These are phyloP conservation scores for Citrus inodora DNA, from an alignment of 345 rosid species.

Conservation along the genomic window DNA sequence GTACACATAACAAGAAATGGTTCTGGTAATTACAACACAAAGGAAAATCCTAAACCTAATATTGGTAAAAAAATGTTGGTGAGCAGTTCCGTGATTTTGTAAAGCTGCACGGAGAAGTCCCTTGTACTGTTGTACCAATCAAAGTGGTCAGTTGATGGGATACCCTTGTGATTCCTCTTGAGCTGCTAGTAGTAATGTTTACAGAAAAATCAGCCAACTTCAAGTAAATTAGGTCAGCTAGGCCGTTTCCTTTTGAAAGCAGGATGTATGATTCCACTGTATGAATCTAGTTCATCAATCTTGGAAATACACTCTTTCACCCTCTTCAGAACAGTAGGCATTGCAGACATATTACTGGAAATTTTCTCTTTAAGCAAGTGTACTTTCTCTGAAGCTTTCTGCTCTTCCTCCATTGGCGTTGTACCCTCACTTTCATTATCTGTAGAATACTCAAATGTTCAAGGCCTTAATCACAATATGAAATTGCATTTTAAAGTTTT, in stretches of 20 bases:
- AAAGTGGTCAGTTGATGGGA: background rate
- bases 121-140: conserved; percentile 14
- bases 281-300: conserved; percentile 48
- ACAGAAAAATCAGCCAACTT: background rate
- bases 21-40: conserved; percentile 11
- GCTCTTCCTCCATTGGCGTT: conserved; percentile 25
- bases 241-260: conserved; percentile 37
- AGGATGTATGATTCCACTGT: conserved; percentile 46
- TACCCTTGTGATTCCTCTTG: background rate
- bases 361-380: conserved; percentile 44
- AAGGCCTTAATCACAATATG: background rate
- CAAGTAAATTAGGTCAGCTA: conserved; percentile 16
- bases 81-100: background rate
- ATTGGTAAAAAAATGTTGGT: background rate
- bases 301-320: conserved; percentile 51
- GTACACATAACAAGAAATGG: conserved; percentile 12
- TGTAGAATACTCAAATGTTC: conserved; percentile 10
- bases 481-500: background rate
- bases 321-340: conserved; percentile 53
- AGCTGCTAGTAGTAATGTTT: conserved; percentile 2
- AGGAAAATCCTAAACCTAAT: background rate
- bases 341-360: conserved; percentile 35
- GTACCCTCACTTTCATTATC: conserved; percentile 18
- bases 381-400: conserved; percentile 34
- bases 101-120: background rate